A percentile compares a stretch with the other conserved stretches of the same genome.
Conservation (phyloP, 192 early-diverging fungal genomes). For the Polychytrium aggregatum region DNA sequence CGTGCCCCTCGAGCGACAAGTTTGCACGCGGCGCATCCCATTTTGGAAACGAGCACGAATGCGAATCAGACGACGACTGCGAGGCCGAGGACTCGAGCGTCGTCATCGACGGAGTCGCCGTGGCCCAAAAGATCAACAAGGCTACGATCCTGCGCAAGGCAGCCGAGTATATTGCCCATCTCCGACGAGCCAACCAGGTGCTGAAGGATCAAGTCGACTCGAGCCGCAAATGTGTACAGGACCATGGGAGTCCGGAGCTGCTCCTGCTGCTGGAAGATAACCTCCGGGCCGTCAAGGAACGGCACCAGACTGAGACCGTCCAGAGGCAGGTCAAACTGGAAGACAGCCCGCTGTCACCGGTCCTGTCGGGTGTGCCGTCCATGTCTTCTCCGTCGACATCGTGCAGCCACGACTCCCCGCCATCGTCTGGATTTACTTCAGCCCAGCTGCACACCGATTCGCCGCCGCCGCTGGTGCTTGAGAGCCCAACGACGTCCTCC, state of each 20-base stretch:
- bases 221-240: slow-evolving; percentile 1
- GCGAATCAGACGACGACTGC: slow-evolving; percentile 42
- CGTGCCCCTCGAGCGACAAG: no score
- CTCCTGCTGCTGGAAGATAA: background rate
- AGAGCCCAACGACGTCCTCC: slow-evolving; percentile 1
- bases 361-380: no score
- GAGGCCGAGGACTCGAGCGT: no score
- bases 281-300: background rate
- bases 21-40: no score
- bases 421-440: background rate
- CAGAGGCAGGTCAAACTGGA: background rate
- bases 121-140: slow-evolving; percentile 84
- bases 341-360: background rate
- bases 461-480: background rate
- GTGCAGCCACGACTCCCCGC: no score
- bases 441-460: background rate
- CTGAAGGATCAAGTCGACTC: slow-evolving; percentile 2
- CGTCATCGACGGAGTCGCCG: slow-evolving; percentile 67
- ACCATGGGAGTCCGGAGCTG: slow-evolving; percentile 6
- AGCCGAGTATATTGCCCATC: slow-evolving; percentile 74
- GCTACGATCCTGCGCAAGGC: slow-evolving; percentile 84
- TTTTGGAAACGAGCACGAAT: slow-evolving; percentile 36
- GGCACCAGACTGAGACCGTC: background rate
- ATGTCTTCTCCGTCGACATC: no score
- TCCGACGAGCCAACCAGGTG: slow-evolving; percentile 5